Conservation (phyloP, 2,329 filamentous ascomycete genomes). For the Pseudocercospora crystallina region DNA sequence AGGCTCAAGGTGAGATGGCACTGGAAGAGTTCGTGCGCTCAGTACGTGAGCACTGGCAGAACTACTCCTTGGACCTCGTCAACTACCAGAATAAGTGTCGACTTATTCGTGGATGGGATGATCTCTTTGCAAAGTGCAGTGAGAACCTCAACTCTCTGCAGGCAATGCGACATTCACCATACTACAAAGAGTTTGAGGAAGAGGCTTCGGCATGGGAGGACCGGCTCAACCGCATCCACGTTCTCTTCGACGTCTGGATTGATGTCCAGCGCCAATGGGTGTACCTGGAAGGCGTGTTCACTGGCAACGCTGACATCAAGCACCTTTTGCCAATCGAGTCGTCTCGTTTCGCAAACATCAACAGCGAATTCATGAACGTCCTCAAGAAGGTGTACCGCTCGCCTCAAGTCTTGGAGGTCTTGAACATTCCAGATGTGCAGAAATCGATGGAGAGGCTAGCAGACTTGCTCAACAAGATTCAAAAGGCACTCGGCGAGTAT, state of each 20-base stretch:
- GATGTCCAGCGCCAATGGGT: constrained; percentile 99
- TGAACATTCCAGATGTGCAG: constrained; percentile 93
- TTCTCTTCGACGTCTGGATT: constrained; percentile 99
- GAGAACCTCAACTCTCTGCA: constrained; percentile 97
- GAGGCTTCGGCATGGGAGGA: constrained; percentile 97
- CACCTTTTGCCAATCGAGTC: constrained; percentile 95
- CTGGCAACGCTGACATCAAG: constrained; percentile 98
- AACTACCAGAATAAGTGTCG: constrained; percentile 98
- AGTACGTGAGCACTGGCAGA: constrained; percentile 95
- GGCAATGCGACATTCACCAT: constrained; percentile 97
- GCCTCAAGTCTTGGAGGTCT: constrained; percentile 90
- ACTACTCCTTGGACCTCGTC: constrained; percentile 89
- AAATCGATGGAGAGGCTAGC: constrained; percentile 93
- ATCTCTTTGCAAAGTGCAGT: constrained; percentile 96
- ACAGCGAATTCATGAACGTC: constrained; percentile 96
- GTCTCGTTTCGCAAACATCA: constrained; percentile 97
- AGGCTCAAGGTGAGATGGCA: constrained; percentile 97
- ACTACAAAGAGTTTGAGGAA: constrained; percentile 99
- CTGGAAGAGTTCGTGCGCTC: constrained; percentile 96
- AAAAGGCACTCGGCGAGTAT: constrained; percentile 97
- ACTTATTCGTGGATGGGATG: constrained; percentile 95
- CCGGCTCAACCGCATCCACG: constrained; percentile 93
- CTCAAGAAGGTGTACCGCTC: constrained; percentile 99
- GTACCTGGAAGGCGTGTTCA: constrained; percentile 98
- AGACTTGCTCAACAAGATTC: constrained; percentile 98